Conservation (phyloP, 768 basidiomycete genomes). For the Cystobasidium onofrii region DNA sequence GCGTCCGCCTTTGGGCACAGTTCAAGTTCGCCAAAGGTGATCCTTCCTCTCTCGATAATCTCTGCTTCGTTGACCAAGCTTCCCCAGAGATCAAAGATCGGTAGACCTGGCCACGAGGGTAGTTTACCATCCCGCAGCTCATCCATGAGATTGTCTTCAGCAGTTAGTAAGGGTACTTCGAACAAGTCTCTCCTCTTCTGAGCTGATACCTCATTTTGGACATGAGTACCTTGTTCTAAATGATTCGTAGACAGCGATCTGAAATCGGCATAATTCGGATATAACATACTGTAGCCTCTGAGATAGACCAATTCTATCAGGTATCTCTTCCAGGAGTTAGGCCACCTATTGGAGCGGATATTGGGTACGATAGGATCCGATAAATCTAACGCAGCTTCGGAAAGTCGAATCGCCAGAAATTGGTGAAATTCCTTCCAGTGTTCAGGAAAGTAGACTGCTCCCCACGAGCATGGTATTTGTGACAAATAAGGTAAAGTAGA, state of each 20-base stretch:
- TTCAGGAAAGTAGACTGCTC: constrained; percentile 79
- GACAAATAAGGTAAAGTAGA: constrained; percentile 67
- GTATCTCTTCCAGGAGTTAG: constrained; percentile 76
- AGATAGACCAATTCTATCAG: constrained; percentile 78
- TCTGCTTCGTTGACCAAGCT: constrained; percentile 46
- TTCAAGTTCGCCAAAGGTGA: constrained; percentile 21
- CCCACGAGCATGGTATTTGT: constrained; percentile 84
- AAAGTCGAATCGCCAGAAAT: constrained; percentile 65
- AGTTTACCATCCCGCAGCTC: constrained; percentile 53
- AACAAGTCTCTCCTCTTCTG: constrained; percentile 58
- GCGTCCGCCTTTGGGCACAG: neutral
- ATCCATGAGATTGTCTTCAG: constrained; percentile 51
- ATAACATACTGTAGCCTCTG: constrained; percentile 77
- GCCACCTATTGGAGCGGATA: constrained; percentile 73
- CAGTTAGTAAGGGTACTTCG: constrained; percentile 60
- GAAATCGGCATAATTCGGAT: constrained; percentile 69
- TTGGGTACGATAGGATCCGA: constrained; percentile 57
- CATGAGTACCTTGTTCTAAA: constrained; percentile 73
- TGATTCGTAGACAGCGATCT: constrained; percentile 81
- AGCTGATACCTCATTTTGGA: constrained; percentile 53
- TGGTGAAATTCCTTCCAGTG: constrained; percentile 79
- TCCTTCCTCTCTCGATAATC: constrained; percentile 44
- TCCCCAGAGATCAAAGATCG: constrained; percentile 64
- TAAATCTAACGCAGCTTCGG: constrained; percentile 49
- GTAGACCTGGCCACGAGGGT: constrained; percentile 55